Evolutionary conservation across 108 stramenopile genomes (phyloP), one percentile per base, ranked within the genome.

Genomic region (Chaetoceros tenuissimus): DNA sequence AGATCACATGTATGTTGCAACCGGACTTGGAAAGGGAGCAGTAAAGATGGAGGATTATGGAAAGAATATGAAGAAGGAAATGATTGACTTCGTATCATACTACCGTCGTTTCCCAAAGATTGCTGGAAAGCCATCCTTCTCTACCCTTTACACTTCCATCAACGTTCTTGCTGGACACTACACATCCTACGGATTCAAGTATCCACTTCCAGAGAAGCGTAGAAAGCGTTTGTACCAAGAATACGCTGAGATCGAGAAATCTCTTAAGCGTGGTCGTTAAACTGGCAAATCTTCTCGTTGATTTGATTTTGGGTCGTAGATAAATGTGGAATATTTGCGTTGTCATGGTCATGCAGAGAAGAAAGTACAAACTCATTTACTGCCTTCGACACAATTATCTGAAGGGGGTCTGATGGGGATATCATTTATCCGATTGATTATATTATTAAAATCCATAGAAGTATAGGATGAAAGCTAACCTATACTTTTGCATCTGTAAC

Each of bases 121-220:
- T 43, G 80, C 87, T 28, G 96, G 96, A 52, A 97, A 94, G 77
- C 93, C 91, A 17, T 85, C 82, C 29, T 97, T 94, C 75, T 86
- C 84, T 31, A 94, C 94, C 52, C 68, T 97, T 28, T 97, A 97
- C 81, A 97, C 96, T 22, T 80, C 86, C 26, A 94, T 97, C 72
- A 95, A 94, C 61, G 96, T 97, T 25, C 70, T 97, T 51, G 94
- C 96, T 17, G 96, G 96, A 29, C 96, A 97, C 65, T 97, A 97
- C 77, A 94, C 96, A 24, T 88, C 85, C 46, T 95, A 97, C 64
- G 96, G 96, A 31, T 91, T 81, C 81, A 97, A 97, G 81, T 97
- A 96, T 85, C 96, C 96, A 3, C 82, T 97, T 51, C 96, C 96
- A 3, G 96, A 97, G 68, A 97, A 97, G 86, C 80, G 96, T 66